A percentile compares a stretch with the other conserved stretches of the same genome.
These are phyloP conservation scores for Pseudocohnilembus persalinus DNA, from an alignment of 169 alveolate genomes.

Conservation along the genomic window DNA sequence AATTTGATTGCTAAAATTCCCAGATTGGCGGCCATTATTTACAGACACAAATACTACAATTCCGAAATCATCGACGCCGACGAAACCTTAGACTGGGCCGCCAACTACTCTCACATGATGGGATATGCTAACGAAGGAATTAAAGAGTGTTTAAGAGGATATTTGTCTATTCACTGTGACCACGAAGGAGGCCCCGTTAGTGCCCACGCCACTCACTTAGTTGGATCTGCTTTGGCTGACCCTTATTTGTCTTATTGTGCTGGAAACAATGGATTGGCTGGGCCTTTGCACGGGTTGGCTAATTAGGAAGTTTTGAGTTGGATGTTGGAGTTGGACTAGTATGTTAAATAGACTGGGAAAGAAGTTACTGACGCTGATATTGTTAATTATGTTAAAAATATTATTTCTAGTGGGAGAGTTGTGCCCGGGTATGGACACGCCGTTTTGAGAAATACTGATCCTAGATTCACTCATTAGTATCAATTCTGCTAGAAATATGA, in stretches of 20 bases:
- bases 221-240: conserved; percentile 93
- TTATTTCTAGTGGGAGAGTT: conserved; percentile 86
- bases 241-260: conserved; percentile 91
- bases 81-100: conserved; percentile 76
- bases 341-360: conserved; percentile 74
- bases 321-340: conserved; percentile 80
- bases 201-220: conserved; percentile 94
- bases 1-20: conserved; percentile 68
- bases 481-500: conserved; percentile 85
- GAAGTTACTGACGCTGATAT: conserved; percentile 64
- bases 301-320: conserved; percentile 94
- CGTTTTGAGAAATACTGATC: conserved; percentile 96
- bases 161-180: conserved; percentile 75
- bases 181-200: conserved; percentile 96
- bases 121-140: conserved; percentile 67
- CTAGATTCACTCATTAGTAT: conserved; percentile 81
- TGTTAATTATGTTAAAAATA: conserved; percentile 57
- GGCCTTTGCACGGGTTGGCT: conserved; percentile 96
- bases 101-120: conserved; percentile 81
- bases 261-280: conserved; percentile 91
- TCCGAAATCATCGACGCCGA: conserved; percentile 53
- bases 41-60: conserved; percentile 68
- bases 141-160: conserved; percentile 72
- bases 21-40: conserved; percentile 83
- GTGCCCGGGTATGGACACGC: conserved; percentile 98